Percentiles rank a stretch among this genome's conserved stretches.
Evolutionary conservation across 805 yeast genomes (phyloP).

Genomic region (Nakazawaea siamensis): DNA sequence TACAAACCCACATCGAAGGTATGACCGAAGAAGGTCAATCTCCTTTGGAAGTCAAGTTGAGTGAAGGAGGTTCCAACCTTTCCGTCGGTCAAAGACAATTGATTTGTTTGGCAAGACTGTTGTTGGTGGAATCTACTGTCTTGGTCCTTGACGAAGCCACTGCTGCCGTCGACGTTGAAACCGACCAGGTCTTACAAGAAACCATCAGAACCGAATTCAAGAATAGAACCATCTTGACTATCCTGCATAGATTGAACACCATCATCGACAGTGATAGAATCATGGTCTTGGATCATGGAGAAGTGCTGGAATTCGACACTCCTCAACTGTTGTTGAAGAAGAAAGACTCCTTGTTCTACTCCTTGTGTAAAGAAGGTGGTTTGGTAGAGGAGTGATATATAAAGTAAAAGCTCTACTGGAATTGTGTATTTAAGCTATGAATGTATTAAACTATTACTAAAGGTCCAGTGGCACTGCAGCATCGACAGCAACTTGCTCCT

Average conservation of each 20-base stretch:
- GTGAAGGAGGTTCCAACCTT: slow-evolving; percentile 57
- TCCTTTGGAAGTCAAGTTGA: slow-evolving; percentile 40
- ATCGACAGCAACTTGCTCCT: slow-evolving; percentile 11
- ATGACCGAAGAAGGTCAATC: slow-evolving; percentile 32
- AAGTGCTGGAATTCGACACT: slow-evolving; percentile 58
- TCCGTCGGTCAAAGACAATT: slow-evolving; percentile 56
- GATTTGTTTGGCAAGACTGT: slow-evolving; percentile 60
- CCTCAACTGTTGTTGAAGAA: slow-evolving; percentile 53
- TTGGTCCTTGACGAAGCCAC: slow-evolving; percentile 67
- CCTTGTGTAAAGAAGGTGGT: slow-evolving; percentile 69
- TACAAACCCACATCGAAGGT: slow-evolving; percentile 44
- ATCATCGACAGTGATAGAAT: slow-evolving; percentile 63
- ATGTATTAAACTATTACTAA: not conserved
- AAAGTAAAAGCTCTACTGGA: not conserved
- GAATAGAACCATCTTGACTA: slow-evolving; percentile 59
- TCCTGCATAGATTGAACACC: slow-evolving; percentile 66
- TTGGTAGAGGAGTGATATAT: slow-evolving; percentile 21
- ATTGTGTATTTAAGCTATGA: not conserved
- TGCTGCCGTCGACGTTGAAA: slow-evolving; percentile 70
- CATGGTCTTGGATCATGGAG: slow-evolving; percentile 56
- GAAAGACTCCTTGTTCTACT: slow-evolving; percentile 55
- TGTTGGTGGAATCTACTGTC: slow-evolving; percentile 45
- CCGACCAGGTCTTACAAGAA: slow-evolving; percentile 57
- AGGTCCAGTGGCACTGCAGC: not conserved
- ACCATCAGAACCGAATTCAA: slow-evolving; percentile 58